Evolutionary conservation across 495 filamentous ascomycete genomes (phyloP).

Genomic region (Cenococcum geophilum): DNA sequence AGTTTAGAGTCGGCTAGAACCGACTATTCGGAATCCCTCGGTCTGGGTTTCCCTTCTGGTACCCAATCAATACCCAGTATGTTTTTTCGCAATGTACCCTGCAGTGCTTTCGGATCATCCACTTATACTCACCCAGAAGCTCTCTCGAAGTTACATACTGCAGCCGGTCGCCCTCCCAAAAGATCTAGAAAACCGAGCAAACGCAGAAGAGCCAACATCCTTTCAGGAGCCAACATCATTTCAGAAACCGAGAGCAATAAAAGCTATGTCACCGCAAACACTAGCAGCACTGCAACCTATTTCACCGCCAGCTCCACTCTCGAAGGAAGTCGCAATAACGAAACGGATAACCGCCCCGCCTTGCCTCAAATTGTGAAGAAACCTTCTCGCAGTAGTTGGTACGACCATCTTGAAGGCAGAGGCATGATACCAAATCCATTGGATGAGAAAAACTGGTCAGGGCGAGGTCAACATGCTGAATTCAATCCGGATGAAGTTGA

Average conservation of each 20-base stretch:
- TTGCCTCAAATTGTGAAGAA: neutral
- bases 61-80: no score
- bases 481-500: slow-evolving; percentile 5
- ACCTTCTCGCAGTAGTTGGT: neutral
- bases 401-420: neutral
- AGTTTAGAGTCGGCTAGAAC: no score
- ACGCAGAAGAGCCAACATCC: no score
- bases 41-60: no score
- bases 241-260: neutral
- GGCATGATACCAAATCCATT: neutral
- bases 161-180: no score
- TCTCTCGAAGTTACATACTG: no score
- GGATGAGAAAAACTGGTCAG: slow-evolving; percentile 14
- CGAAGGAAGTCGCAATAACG: neutral
- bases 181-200: no score
- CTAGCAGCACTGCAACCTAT: neutral
- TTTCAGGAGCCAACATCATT: neutral
- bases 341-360: neutral
- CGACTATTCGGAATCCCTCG: no score
- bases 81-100: no score
- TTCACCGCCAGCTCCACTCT: neutral
- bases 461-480: slow-evolving; percentile 19
- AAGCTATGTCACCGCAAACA: neutral
- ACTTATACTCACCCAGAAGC: no score
- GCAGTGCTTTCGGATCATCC: no score